Base-by-base conservation (phyloP, 2,329 filamentous ascomycete genomes). In the Emergomyces africanus region DNA sequence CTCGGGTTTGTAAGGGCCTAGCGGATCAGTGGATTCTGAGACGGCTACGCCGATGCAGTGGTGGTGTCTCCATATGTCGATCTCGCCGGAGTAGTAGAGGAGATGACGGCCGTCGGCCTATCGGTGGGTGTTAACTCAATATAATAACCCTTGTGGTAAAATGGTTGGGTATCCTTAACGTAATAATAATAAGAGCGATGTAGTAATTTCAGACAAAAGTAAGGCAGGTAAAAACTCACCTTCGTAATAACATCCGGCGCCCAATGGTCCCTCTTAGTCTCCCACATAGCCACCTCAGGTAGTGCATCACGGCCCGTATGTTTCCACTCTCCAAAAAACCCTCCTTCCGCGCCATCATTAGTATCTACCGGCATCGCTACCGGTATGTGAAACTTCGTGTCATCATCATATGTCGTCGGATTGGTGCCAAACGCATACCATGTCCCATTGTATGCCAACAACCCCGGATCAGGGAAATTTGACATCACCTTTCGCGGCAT, bases 1-100 rank as follows among this genome's bases (percentile, higher is more conserved):
- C 66, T 73, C 65, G 0, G 81, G 75, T 8, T 61, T 66, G 65
- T 81, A 85, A 0, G 82, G 82, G 3, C 69, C 68, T 10, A 66
- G 14, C 4, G 67, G 67, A 49, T 64, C 61, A 28, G 54, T 61
- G 39, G 54, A 60, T 20, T 28, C 20, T 10, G 68, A 77, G 10
- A 77, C 75, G 2, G 82, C 83, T 0, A 75, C 76, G 33, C 83
- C 83, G 61, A 86, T 71, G 70, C 83, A 86, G 69, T 86, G 82
- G 49, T 73, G 69, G 5, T 61, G 67, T 2, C 69, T 65, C 57
- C 67, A 68, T 30, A 67, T 67, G 5, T 70, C 74, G 25, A 73
- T 69, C 63, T 77, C 70, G 28, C 78, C 81, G 20, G 78, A 73
- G 67, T 81, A 85, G 72, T 84, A 84, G 67, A 85, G 75, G 44